Base-by-base conservation (phyloP, 768 basidiomycete species). In the Tricholoma terreum region DNA sequence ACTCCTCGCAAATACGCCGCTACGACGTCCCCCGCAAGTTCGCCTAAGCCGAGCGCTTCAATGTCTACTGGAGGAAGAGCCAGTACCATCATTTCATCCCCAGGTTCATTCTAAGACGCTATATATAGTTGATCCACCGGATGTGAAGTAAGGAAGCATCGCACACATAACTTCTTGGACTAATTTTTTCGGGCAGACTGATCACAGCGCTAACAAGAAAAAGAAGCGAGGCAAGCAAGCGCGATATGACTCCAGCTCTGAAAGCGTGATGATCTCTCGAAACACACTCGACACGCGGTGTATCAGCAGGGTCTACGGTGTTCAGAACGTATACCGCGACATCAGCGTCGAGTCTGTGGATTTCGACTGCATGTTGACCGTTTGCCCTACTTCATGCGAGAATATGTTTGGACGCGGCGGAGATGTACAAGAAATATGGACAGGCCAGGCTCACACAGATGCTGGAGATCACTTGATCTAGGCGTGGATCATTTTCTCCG, bases 401-500 rank as follows among this genome's bases (percentile, higher is more conserved):
- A 27, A 35, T 51, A 6, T 51, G 50, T 11, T 17, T 31, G 31
- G 31, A 51, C 14, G 50, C 50, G 15, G 50, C 22, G 34, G 31
- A 33, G 10, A 12, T 34, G 50, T 51, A 51, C n/a, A 51, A 36
- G 35, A 17, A 51, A 15, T 35, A 51, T 22, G 35, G 31, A 17
- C 17, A 1, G 1, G 10, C 10, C 31, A 19, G n/a, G 33, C 31
- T 51, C 7, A 4, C 33, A 11, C 4, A 9, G 8, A 35, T 51
- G 50, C 10, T 11, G 50, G n/a, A 30, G 35, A n/a, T 52, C 57
- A 0, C n/a, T n/a, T n/a, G n/a, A n/a, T n/a, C n/a, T n/a, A n/a
- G 34, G 55, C 11, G 34, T 60, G 22, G 67, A 69, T 24, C 60
- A 65, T 30, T 64, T 55, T 38, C 58, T 63, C 7, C 54, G 56